Conservation (phyloP, 768 basidiomycete genomes). For the Boletales sp. region DNA sequence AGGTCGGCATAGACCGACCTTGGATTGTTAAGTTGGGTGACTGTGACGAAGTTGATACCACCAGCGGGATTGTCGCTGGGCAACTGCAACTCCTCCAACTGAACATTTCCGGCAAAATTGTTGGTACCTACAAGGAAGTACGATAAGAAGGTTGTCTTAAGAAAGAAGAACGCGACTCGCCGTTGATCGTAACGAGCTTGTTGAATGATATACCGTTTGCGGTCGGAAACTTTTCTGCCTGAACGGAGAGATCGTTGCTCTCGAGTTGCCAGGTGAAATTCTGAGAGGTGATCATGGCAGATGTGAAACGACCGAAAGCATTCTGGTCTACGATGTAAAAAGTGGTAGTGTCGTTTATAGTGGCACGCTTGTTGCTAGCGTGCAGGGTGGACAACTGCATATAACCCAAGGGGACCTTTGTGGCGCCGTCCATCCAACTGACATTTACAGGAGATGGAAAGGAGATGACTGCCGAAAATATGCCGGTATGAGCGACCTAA, state of each 20-base stretch:
- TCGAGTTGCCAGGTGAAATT: slow-evolving; percentile 67
- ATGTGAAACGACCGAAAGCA: slow-evolving; percentile 61
- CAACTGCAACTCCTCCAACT: slow-evolving; percentile 55
- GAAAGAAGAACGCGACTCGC: slow-evolving; percentile 26
- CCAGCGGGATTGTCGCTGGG: slow-evolving; percentile 65
- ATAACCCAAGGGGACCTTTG: slow-evolving; percentile 50
- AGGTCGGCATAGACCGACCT: slow-evolving; percentile 36
- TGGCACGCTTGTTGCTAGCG: slow-evolving; percentile 53
- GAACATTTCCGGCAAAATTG: slow-evolving; percentile 55
- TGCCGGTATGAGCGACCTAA: slow-evolving; percentile 64
- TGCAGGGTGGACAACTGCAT: slow-evolving; percentile 47
- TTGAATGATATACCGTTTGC: slow-evolving; percentile 64
- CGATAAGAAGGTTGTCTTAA: not conserved
- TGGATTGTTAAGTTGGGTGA: slow-evolving; percentile 53
- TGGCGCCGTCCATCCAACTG: slow-evolving; percentile 51
- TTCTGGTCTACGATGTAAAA: slow-evolving; percentile 55
- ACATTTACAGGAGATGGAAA: slow-evolving; percentile 59
- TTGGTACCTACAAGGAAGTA: slow-evolving; percentile 44
- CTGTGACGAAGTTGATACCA: slow-evolving; percentile 62
- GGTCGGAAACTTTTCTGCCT: slow-evolving; percentile 64
- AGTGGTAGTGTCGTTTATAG: slow-evolving; percentile 54
- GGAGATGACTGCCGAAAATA: slow-evolving; percentile 57
- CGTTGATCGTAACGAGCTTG: slow-evolving; percentile 56
- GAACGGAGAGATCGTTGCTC: slow-evolving; percentile 55
- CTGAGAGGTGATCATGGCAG: slow-evolving; percentile 58